Base-by-base conservation (phyloP, 305 asterid genomes). In the Galium porrigens region DNA sequence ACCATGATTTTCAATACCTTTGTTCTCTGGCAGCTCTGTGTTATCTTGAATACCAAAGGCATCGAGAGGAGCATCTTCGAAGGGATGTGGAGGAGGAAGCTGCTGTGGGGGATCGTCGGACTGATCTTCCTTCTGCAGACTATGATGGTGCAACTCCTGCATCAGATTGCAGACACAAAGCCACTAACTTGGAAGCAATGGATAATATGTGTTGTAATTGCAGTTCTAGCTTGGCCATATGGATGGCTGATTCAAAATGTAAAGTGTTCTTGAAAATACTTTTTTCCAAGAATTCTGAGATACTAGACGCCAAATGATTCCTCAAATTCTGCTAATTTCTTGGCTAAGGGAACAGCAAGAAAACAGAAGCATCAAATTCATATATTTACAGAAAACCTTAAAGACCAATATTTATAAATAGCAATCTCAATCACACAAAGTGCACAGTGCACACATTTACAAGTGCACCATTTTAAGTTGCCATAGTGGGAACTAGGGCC, bases 1-100 rank as follows among this genome's bases (percentile, higher is more conserved):
- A 75, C 82, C 44, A 63, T 78, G 73, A 67, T 74, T 65, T 78
- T 78, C 78, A 78, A 78, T 17, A 72, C 52, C 20, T 72, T 75
- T n/a, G 80, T 78, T 36, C 80, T 78, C 20, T 78, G 80, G 60
- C 80, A 78, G 69, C 64, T 78, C 14, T 66, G 53, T 54, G 15
- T 27, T 37, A 65, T 69, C 34, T 58, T 72, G 68, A 63, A 67
- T n/a, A 27, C 68, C 17, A 69, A 73, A 20, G 70, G 60, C 48
- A 22, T 65, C 14, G 71, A 74, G 53, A 63, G 54, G 52, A 60
- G 44, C 7, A 27, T 72, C 39, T 41, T 66, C 41, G 55, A 60
- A 27, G 67, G 72, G 54, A 54, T 71, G 27, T 59, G 34, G n/a
- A 53, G 63, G 59, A 68, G 73, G 12, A 67, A 68, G 49, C n/a